Evolutionary conservation across 306 rosid genomes (phyloP), one percentile per base, ranked within the genome.

Genomic region (Quillaja saponaria): DNA sequence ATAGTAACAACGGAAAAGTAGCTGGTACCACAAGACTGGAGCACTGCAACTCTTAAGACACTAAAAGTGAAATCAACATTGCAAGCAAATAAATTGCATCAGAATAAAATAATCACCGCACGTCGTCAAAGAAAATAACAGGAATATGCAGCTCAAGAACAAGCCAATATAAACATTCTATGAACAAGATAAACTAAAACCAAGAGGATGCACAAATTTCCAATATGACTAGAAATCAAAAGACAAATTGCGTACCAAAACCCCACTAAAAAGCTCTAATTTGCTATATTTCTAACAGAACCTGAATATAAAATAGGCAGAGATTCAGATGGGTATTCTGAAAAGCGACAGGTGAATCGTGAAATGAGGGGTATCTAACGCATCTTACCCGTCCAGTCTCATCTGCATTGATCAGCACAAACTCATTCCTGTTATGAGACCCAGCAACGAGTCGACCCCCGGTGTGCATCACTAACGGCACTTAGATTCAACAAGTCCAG

Each of bases 381-480:
- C 8, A 16, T 34, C 63, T 66, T 71, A 92, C 99, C 88, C 94
- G 71, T 57, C 78, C 88, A 83, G 64, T 80, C 67, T 92, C 99
- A 56, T 92, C 99, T 6, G 99, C 99, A 89, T 92, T 92, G 90
- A 92, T 92, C 47, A 92, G 87, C 38, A 92, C 84, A 62, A 92
- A 92, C 91, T 92, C 99, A 61, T 92, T 92, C 80, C 99, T 72
- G 72, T 92, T 89, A 66, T 92, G 99, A 61, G 99, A 92, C 76
- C 99, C 97, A 76, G 99, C 97, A 70, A 92, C 63, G 77, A 92
- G 96, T 64, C 91, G 68, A 53, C 99, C 99, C 47, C 87, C 82
- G 6, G 99, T 92, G 49, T 90, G 69, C 99, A 92, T 92, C 50
- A 47, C 80, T 81, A 28, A 61, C 39, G 25, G 7, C 55, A 49